Evolutionary conservation across 768 basidiomycete species (phyloP).

Genomic region (Dacryopinax primogenitus): DNA sequence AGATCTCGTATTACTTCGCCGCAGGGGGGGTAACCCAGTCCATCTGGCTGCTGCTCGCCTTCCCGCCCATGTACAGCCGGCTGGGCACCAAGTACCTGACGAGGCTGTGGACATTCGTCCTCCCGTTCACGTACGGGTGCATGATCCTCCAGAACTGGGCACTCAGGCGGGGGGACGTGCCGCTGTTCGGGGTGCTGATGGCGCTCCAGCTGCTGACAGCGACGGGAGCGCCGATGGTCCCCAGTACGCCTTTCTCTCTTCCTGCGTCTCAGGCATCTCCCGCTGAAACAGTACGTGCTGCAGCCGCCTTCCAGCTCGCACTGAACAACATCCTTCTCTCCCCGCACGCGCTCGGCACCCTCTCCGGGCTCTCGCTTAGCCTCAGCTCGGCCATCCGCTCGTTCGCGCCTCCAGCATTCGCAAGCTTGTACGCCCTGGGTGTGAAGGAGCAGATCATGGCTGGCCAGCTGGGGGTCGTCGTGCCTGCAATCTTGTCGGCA

Average conservation of each 20-base stretch:
- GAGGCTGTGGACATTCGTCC: background rate
- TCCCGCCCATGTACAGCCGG: constrained; percentile 3
- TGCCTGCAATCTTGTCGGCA: background rate
- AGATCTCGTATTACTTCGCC: constrained; percentile 31
- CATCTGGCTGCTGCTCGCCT: background rate
- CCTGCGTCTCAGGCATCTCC: background rate
- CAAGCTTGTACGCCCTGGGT: constrained; percentile 5
- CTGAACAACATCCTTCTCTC: constrained; percentile 7
- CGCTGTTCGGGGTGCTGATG: no score
- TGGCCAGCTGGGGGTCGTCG: background rate
- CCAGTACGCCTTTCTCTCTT: background rate
- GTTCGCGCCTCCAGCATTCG: background rate
- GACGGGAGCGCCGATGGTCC: background rate
- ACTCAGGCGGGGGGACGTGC: no score
- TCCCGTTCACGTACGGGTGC: background rate
- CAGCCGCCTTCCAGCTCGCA: constrained; percentile 10
- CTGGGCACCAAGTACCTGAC: background rate
- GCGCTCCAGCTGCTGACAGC: no score
- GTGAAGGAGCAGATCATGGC: background rate
- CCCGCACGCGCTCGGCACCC: constrained; percentile 6
- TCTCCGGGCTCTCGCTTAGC: constrained; percentile 1
- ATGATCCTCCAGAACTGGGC: no score
- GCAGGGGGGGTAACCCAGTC: constrained; percentile 29
- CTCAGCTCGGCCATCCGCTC: background rate
- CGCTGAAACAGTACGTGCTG: background rate